phyloP scores from a whole-genome alignment of 495 filamentous ascomycete species.

The Xylaria castorea region DNA sequence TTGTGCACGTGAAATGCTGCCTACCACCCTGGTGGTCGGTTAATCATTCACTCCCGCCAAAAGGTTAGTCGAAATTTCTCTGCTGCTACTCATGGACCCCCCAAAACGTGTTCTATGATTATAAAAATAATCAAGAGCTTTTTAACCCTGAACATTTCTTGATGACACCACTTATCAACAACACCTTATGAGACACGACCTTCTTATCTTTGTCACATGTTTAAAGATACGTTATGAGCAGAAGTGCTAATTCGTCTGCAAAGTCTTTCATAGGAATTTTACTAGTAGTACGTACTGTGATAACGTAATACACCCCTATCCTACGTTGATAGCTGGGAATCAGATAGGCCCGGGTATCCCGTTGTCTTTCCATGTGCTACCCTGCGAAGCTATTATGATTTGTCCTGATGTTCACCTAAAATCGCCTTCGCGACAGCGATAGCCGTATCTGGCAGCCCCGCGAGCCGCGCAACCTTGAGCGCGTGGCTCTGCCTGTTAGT shows the following conservation, averaged over 20 bases:
- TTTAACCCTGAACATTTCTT: conserved; percentile 61
- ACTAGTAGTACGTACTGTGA: not conserved
- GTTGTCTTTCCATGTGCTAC: not conserved
- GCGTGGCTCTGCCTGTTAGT: conserved; percentile 90
- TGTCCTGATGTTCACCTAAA: not conserved
- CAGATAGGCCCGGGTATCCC: not conserved
- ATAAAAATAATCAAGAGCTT: conserved; percentile 59
- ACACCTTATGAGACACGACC: conserved; percentile 58
- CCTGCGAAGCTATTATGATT: not conserved
- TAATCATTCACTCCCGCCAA: conserved; percentile 19
- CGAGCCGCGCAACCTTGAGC: conserved; percentile 87
- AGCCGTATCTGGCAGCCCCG: conserved; percentile 71
- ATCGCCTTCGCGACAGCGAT: conserved; percentile 60
- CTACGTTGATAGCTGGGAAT: not conserved
- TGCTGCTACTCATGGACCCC: conserved; percentile 26
- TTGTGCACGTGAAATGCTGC: conserved; percentile 33
- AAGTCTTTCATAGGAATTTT: not conserved
- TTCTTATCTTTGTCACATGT: conserved; percentile 19
- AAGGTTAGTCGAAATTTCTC: conserved; percentile 50
- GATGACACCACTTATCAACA: conserved; percentile 56
- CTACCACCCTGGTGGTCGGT: conserved; percentile 16
- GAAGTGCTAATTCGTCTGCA: conserved; percentile 5
- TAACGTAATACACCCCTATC: not conserved
- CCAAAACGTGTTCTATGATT: conserved; percentile 56
- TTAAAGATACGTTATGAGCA: conserved; percentile 4